Evolutionary conservation across 768 basidiomycete species (phyloP).

Genomic region (Gymnopilus junonius): DNA sequence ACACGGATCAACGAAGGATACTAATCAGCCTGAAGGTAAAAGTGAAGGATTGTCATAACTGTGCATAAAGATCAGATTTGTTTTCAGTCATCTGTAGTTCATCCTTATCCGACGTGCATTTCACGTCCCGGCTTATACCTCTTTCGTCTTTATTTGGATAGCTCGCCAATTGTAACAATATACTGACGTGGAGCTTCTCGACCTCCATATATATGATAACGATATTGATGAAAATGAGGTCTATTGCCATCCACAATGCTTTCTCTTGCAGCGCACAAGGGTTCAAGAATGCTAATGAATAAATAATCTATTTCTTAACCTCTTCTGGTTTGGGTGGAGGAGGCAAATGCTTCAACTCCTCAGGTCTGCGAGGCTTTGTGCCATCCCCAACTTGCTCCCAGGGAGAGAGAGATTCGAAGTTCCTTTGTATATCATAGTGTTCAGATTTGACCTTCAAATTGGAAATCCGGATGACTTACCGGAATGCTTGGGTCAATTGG

Average conservation of each 20-base stretch:
- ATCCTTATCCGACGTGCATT: neutral
- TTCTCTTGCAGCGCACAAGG: neutral
- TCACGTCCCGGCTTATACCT: neutral
- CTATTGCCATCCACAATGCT: neutral
- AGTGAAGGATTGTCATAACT: conserved; percentile 28
- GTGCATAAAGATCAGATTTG: neutral
- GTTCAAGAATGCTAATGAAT: neutral
- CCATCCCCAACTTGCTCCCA: conserved; percentile 94
- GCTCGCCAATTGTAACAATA: conserved; percentile 10
- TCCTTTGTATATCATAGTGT: conserved; percentile 50
- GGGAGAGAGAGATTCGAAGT: conserved; percentile 91
- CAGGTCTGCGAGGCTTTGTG: conserved; percentile 55
- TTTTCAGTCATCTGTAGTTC: neutral
- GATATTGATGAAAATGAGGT: conserved; percentile 9
- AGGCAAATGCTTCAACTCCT: conserved; percentile 76
- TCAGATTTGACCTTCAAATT: neutral
- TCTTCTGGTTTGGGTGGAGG: conserved; percentile 73
- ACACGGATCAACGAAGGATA: conserved; percentile 18
- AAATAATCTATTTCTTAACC: conserved; percentile 71
- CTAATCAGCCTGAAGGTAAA: conserved; percentile 28
- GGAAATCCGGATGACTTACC: conserved; percentile 49
- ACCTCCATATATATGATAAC: conserved; percentile 10
- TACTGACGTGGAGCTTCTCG: conserved; percentile 1
- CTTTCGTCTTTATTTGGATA: neutral
- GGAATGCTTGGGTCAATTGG: conserved; percentile 97